A percentile compares a stretch with the other conserved stretches of the same genome.
These are phyloP conservation scores for Penicillium sp. DNA, from an alignment of 2,329 filamentous ascomycete genomes.

Conservation along the genomic window DNA sequence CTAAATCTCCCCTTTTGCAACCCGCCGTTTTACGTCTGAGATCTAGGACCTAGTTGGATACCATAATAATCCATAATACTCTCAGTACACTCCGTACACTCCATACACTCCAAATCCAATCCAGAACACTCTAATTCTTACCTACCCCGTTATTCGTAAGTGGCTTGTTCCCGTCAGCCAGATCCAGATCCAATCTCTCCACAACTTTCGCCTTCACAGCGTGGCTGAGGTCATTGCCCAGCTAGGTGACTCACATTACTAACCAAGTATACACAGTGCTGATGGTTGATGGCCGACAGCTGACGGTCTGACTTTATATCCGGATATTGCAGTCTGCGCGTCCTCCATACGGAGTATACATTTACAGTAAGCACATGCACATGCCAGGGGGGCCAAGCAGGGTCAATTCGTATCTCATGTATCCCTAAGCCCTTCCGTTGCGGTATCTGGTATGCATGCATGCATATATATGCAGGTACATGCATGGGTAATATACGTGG, in stretches of 20 bases:
- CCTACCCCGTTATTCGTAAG: neutral
- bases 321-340: neutral
- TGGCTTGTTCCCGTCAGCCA: neutral
- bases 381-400: neutral
- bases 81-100: neutral
- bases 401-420: neutral
- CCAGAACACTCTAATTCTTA: neutral
- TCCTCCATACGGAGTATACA: neutral
- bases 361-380: constrained; percentile 5
- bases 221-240: neutral
- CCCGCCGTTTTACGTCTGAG: neutral
- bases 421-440: neutral
- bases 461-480: constrained; percentile 25
- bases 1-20: constrained; percentile 1
- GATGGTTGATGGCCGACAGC: neutral
- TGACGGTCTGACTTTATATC: neutral
- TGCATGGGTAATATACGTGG: constrained; percentile 13
- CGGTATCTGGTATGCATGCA: constrained; percentile 14
- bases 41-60: neutral
- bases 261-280: neutral
- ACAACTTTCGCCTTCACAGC: neutral
- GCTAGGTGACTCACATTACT: neutral
- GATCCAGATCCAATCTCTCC: neutral
- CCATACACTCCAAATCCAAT: neutral
- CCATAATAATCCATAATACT: neutral